Percentiles rank a stretch among this genome's conserved stretches.
phyloP scores from a whole-genome alignment of 1,139 yeast genomes.

The Candida albicans region DNA sequence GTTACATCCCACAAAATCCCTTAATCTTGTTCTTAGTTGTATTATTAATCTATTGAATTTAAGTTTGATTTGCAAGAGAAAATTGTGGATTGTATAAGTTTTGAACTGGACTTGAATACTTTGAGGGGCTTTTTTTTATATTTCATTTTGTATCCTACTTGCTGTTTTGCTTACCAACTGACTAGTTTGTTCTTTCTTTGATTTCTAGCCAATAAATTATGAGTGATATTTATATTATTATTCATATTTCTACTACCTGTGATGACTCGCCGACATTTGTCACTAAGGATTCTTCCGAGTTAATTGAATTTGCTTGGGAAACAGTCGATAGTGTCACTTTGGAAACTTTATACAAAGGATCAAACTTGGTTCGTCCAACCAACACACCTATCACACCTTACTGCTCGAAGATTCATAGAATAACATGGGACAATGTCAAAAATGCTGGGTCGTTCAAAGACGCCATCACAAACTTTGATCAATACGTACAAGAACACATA shows the following conservation, averaged over 20 bases:
- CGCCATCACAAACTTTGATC: constrained; percentile 57
- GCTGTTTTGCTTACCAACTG: too few relatives aligned
- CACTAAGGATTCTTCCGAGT: constrained; percentile 63
- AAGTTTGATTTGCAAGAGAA: too few relatives aligned
- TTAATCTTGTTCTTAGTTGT: too few relatives aligned
- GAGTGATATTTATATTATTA: constrained; percentile 63
- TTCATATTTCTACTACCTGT: constrained; percentile 66
- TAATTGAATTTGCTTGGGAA: constrained; percentile 68
- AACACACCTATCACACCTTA: constrained; percentile 68
- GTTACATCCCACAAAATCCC: too few relatives aligned
- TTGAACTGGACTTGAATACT: too few relatives aligned
- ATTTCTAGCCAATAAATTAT: constrained; percentile 20
- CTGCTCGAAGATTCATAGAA: constrained; percentile 52
- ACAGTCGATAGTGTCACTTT: constrained; percentile 42
- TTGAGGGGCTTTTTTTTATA: too few relatives aligned
- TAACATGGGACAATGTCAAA: constrained; percentile 66
- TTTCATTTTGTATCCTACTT: too few relatives aligned
- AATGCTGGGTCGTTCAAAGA: constrained; percentile 57
- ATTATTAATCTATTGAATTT: too few relatives aligned
- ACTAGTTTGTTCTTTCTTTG: too few relatives aligned
- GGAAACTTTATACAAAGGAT: constrained; percentile 35
- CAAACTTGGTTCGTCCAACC: constrained; percentile 58
- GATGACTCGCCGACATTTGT: constrained; percentile 63
- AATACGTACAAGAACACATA: constrained; percentile 44
- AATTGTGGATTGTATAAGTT: too few relatives aligned